A percentile compares a stretch with the other conserved stretches of the same genome.
phyloP scores from a whole-genome alignment of 805 yeast genomes.

The Candida hungchunana region DNA sequence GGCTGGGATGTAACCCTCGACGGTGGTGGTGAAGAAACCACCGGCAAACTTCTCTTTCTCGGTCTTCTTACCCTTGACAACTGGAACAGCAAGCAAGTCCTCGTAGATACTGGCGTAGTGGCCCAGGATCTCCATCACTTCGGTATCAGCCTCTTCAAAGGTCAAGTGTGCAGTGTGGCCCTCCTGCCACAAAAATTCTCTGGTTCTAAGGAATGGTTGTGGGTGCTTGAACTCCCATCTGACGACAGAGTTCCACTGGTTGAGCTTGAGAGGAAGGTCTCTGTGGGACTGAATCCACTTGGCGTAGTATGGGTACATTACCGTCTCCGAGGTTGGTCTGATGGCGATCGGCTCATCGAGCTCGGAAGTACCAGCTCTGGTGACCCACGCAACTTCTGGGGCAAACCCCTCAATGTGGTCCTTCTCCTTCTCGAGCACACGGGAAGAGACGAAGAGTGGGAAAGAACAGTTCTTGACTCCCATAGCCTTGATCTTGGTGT shows the following conservation, averaged over 20 bases:
- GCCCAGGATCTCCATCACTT: slow-evolving; percentile 82
- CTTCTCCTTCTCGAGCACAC: slow-evolving; percentile 93
- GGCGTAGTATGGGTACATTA: slow-evolving; percentile 98
- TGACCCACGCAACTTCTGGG: slow-evolving; percentile 99
- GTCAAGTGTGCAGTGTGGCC: slow-evolving; percentile 98
- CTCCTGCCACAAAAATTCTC: slow-evolving; percentile 99
- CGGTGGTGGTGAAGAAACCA: slow-evolving; percentile 91
- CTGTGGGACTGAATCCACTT: slow-evolving; percentile 99
- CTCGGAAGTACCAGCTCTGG: slow-evolving; percentile 90
- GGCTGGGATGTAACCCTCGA: slow-evolving; percentile 95
- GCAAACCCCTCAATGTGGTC: slow-evolving; percentile 99
- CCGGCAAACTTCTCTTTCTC: slow-evolving; percentile 99
- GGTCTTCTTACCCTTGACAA: slow-evolving; percentile 90
- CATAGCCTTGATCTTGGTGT: slow-evolving; percentile 69
- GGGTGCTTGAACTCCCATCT: slow-evolving; percentile 99
- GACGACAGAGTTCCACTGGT: slow-evolving; percentile 99
- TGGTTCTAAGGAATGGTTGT: slow-evolving; percentile 96
- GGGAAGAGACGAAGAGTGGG: slow-evolving; percentile 96
- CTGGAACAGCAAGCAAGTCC: slow-evolving; percentile 96
- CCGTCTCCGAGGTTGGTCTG: slow-evolving; percentile 99
- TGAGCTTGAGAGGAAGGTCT: slow-evolving; percentile 91
- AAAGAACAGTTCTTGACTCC: slow-evolving; percentile 95
- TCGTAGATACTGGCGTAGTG: slow-evolving; percentile 81
- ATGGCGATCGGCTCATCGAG: slow-evolving; percentile 98
- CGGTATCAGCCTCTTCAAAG: slow-evolving; percentile 71